phyloP scores from a whole-genome alignment of 2,329 filamentous ascomycete genomes.

The Coniella lustricola region DNA sequence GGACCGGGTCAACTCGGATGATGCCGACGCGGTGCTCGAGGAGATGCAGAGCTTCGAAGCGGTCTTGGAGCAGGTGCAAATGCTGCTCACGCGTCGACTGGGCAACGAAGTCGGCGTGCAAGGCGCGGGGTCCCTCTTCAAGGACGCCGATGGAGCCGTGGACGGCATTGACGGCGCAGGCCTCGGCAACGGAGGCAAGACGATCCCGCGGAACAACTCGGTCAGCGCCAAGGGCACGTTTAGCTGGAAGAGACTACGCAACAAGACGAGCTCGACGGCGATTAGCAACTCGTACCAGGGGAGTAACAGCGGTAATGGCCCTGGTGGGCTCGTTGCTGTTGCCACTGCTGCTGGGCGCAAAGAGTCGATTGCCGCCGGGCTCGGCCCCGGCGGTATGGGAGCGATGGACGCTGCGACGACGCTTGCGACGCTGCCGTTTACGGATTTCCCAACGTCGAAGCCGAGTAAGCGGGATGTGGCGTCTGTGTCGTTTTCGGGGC shows the following conservation, averaged over 20 bases:
- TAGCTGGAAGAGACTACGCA: conserved; percentile 83
- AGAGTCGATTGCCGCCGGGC: conserved; percentile 28
- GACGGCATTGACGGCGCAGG: conserved; percentile 32
- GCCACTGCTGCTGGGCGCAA: no score
- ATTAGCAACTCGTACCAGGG: conserved; percentile 45
- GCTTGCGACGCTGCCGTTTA: conserved; percentile 74
- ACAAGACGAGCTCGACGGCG: conserved; percentile 73
- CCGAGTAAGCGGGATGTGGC: conserved; percentile 65
- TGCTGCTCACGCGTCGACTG: conserved; percentile 69
- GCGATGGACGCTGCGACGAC: no score
- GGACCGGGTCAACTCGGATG: conserved; percentile 74
- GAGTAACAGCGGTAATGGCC: conserved; percentile 29
- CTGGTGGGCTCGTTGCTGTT: no score
- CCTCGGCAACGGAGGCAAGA: conserved; percentile 13
- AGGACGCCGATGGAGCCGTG: conserved; percentile 46
- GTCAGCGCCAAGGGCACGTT: conserved; percentile 72
- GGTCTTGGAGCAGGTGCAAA: conserved; percentile 80
- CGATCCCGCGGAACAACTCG: conserved; percentile 50
- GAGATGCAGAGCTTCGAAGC: conserved; percentile 88
- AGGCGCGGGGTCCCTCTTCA: conserved; percentile 66
- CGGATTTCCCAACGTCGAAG: conserved; percentile 53
- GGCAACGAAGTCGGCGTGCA: conserved; percentile 90
- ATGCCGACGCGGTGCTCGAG: conserved; percentile 85
- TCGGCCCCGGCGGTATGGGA: conserved; percentile 49
- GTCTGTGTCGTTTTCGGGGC: conserved; percentile 67